Evolutionary conservation across 768 basidiomycete genomes (phyloP), one percentile per base, ranked within the genome.

Genomic region (Leccinum rimulosum): DNA sequence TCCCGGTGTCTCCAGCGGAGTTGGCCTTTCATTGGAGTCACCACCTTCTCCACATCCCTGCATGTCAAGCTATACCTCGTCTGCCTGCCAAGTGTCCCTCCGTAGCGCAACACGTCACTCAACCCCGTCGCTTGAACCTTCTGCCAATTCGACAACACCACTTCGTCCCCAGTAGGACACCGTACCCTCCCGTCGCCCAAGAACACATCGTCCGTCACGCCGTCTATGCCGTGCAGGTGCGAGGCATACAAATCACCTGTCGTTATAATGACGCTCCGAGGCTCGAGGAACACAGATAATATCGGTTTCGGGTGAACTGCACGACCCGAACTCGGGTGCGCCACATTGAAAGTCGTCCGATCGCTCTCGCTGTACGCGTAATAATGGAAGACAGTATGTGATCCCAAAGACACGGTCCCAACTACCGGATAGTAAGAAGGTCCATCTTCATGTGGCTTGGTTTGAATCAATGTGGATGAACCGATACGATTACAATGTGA

Each of bases 381-480:
- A 69, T 96, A 91, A 73, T 93, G 82, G 64, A 98, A 88, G 57
- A 93, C 77, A 3, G 88, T 77, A 71, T 95, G 92, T 2, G 92
- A 90, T 45, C 88, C 87, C 58, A 97, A 75, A 14, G 95, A 94
- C 52, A 98, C 75, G n/a, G 95, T 97, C 2, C 92, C 88, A 1
- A 97, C 95, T 5, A 89, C 84, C 0, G 95, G 92, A 67, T 86
- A 77, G 74, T 96, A 98, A 17, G 87, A 83, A 2, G 93, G 89
- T 0, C 95, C 94, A 71, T 98, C 95, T 76, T 96, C 87, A 66
- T 97, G 95, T 2, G 93, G 92, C 92, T 95, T 72, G 50, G 35
- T 45, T 27, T 52, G 59, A 52, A 38, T 38, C 31, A 36, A 48
- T 54, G 43, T 45, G 38, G 60, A 55, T 49, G 52, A 60, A 35